Percentiles rank a stretch among this genome's conserved stretches.
phyloP scores from a whole-genome alignment of 2,329 filamentous ascomycete genomes.

The Penicillium nordicum region DNA sequence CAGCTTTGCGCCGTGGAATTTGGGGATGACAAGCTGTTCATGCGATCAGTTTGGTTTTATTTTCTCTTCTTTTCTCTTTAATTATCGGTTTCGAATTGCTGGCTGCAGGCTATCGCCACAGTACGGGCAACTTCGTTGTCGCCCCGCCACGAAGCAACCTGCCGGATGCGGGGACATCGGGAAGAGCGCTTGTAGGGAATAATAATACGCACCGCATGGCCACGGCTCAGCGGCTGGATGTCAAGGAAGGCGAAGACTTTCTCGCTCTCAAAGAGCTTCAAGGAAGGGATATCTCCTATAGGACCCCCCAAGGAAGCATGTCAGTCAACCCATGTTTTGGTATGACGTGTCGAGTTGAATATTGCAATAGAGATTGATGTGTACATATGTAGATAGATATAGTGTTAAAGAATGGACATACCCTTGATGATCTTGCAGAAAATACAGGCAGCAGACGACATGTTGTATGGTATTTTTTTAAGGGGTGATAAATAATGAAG shows the following conservation, averaged over 20 bases:
- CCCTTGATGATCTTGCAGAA: conserved; percentile 99
- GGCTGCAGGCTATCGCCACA: neutral
- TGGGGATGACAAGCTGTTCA: conserved; percentile 85
- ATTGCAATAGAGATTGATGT: neutral
- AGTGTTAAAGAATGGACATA: conserved; percentile 28
- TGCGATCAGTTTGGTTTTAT: neutral
- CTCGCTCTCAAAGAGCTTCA: conserved; percentile 94
- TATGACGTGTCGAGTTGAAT: neutral
- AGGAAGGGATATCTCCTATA: conserved; percentile 86
- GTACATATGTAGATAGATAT: neutral
- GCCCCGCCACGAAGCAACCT: neutral
- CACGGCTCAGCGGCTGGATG: conserved; percentile 82
- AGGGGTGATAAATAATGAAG: neutral
- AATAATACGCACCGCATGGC: conserved; percentile 70
- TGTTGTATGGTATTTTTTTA: conserved; percentile 10
- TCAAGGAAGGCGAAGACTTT: conserved; percentile 95
- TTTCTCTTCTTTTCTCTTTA: neutral
- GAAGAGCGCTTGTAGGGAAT: conserved; percentile 8
- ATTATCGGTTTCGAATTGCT: neutral
- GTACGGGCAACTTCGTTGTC: neutral
- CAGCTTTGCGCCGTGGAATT: conserved; percentile 88
- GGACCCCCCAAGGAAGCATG: neutral
- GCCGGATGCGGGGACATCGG: conserved; percentile 15
- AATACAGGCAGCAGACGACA: conserved; percentile 65
- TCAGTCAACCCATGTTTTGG: conserved; percentile 1